These are phyloP conservation scores for Tylopilus felleus DNA, from an alignment of 768 basidiomycete genomes.

Conservation along the genomic window DNA sequence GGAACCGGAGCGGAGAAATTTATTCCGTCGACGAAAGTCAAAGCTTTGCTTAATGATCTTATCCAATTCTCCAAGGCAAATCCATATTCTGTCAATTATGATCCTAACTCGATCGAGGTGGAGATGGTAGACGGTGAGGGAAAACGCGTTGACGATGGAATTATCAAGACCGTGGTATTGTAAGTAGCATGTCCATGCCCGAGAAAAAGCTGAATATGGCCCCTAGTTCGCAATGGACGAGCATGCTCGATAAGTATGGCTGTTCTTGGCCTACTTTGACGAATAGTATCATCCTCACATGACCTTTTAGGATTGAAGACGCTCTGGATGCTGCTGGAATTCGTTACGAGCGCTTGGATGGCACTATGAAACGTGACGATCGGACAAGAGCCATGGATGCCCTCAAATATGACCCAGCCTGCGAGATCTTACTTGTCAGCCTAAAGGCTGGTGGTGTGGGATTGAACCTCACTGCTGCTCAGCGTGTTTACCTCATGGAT, in stretches of 20 bases:
- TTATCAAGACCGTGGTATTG: constrained; percentile 94
- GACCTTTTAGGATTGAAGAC: constrained; percentile 70
- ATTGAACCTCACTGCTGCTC: constrained; percentile 91
- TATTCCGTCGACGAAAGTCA: constrained; percentile 85
- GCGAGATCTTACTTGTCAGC: constrained; percentile 94
- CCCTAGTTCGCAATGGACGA: constrained; percentile 87
- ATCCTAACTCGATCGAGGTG: constrained; percentile 66
- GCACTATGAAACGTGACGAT: constrained; percentile 97
- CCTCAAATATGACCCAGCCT: constrained; percentile 82
- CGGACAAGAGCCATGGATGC: constrained; percentile 89
- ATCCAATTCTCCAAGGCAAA: constrained; percentile 79
- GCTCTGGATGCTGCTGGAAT: constrained; percentile 81
- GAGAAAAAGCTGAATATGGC: constrained; percentile 14
- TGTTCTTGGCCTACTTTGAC: neutral
- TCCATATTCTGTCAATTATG: constrained; percentile 84
- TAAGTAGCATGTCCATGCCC: constrained; percentile 43
- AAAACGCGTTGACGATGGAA: constrained; percentile 61
- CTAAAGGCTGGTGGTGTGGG: constrained; percentile 97
- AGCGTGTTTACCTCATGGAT: constrained; percentile 93
- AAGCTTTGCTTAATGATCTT: constrained; percentile 76
- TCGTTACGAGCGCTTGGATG: constrained; percentile 88
- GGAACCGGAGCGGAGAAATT: constrained; percentile 52
- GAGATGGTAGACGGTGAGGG: constrained; percentile 77
- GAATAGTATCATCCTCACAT: constrained; percentile 1
- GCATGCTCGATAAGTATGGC: constrained; percentile 85